A percentile compares a stretch with the other conserved stretches of the same genome.
These are phyloP conservation scores for Phytophthora ohioensis DNA, from an alignment of 352 stramenopile genomes.

Conservation along the genomic window DNA sequence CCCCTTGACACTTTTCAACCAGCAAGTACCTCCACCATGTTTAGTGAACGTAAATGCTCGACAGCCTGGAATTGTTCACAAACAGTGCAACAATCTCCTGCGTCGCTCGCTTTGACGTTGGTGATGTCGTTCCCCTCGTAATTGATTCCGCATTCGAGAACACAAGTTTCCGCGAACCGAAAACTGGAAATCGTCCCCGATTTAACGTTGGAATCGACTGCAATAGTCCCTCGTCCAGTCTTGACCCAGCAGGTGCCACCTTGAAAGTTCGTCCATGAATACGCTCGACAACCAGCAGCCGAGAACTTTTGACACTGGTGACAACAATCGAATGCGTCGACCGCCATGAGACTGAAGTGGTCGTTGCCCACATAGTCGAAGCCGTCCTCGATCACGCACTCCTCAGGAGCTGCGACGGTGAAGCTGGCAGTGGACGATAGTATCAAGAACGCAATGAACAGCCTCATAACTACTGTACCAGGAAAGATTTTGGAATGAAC, in stretches of 20 bases:
- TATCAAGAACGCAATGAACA: slow-evolving; percentile 4
- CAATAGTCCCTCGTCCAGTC: slow-evolving; percentile 40
- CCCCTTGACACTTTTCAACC: slow-evolving; percentile 47
- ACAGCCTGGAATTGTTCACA: slow-evolving; percentile 39
- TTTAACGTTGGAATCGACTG: slow-evolving; percentile 30
- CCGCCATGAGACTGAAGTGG: slow-evolving; percentile 21
- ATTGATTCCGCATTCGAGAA: slow-evolving; percentile 36
- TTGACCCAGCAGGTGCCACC: slow-evolving; percentile 72
- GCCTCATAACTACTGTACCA: not conserved
- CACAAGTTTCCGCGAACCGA: slow-evolving; percentile 27
- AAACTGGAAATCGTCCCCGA: slow-evolving; percentile 32
- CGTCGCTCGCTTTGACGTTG: slow-evolving; percentile 12
- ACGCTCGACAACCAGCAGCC: slow-evolving; percentile 44
- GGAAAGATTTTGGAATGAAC: slow-evolving; percentile 19
- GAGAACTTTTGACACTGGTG: slow-evolving; percentile 27
- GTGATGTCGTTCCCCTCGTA: slow-evolving; percentile 39
- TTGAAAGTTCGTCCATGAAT: slow-evolving; percentile 55
- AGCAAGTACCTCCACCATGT: slow-evolving; percentile 37
- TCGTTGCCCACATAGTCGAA: slow-evolving; percentile 55
- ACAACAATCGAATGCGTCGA: slow-evolving; percentile 35
- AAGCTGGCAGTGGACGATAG: not conserved
- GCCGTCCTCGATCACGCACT: slow-evolving; percentile 36
- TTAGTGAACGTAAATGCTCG: slow-evolving; percentile 49
- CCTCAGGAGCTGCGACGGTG: not conserved
- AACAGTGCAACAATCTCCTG: slow-evolving; percentile 30